Evolutionary conservation across 768 basidiomycete species (phyloP).

Genomic region (Pleurotus citrinopileatus): DNA sequence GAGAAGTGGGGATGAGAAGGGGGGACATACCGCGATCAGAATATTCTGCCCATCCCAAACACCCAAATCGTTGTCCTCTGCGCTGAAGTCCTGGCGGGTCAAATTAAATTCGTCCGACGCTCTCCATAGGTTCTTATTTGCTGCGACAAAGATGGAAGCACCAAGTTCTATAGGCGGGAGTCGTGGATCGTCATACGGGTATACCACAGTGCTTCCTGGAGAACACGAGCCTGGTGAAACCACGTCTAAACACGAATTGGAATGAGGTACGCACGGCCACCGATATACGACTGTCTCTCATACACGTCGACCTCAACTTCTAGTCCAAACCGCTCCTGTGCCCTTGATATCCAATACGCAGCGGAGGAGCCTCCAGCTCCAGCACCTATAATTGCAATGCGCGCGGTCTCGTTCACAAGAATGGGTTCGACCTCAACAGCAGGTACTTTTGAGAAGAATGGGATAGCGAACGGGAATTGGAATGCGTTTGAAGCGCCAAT

Average conservation of each 20-base stretch:
- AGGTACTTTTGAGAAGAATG: conserved; percentile 42
- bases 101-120: conserved; percentile 82
- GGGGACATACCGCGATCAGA: conserved; percentile 52
- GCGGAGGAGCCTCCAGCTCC: conserved; percentile 87
- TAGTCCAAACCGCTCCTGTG: conserved; percentile 64
- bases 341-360: conserved; percentile 81
- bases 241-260: background rate
- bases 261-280: conserved; percentile 66
- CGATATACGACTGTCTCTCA: conserved; percentile 72
- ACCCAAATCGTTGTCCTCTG: conserved; percentile 52
- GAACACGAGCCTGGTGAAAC: conserved; percentile 4
- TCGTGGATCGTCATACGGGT: conserved; percentile 62
- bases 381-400: conserved; percentile 87
- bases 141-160: conserved; percentile 81
- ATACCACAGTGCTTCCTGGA: conserved; percentile 73
- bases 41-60: conserved; percentile 85
- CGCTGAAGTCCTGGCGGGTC: conserved; percentile 43
- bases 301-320: conserved; percentile 82
- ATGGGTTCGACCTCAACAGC: conserved; percentile 14
- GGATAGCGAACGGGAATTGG: conserved; percentile 54
- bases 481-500: conserved; percentile 34
- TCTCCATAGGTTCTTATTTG: conserved; percentile 68
- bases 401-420: conserved; percentile 31
- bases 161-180: conserved; percentile 77
- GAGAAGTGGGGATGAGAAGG: background rate